Evolutionary conservation across 768 basidiomycete species (phyloP).

Genomic region (Leccinum disarticulatum): DNA sequence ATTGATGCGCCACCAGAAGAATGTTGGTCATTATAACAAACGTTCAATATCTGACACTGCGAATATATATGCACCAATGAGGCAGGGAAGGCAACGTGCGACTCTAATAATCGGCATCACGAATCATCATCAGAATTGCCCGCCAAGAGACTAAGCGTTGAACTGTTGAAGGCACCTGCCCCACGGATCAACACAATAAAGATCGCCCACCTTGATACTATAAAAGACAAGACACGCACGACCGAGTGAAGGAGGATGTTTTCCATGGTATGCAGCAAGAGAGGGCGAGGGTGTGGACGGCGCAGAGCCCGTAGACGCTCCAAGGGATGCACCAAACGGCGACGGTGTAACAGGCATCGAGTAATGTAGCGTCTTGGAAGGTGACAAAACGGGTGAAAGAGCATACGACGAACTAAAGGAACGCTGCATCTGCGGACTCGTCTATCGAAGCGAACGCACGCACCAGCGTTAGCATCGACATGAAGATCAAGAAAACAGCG

Average conservation of each 20-base stretch:
- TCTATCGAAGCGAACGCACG: slow-evolving; percentile 3
- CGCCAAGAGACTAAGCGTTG: slow-evolving; percentile 26
- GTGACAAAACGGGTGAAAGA: slow-evolving; percentile 31
- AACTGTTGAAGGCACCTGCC: slow-evolving; percentile 31
- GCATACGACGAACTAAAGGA: slow-evolving; percentile 32
- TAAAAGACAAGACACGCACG: slow-evolving; percentile 28
- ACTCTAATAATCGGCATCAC: slow-evolving; percentile 9
- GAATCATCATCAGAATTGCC: slow-evolving; percentile 32
- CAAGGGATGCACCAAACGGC: slow-evolving; percentile 37
- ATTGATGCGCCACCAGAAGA: not conserved
- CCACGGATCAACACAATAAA: not conserved
- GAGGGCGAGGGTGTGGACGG: slow-evolving; percentile 39
- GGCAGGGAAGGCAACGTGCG: not conserved
- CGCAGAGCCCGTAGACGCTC: slow-evolving; percentile 27
- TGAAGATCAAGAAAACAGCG: not conserved
- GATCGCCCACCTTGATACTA: not conserved
- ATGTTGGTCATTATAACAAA: slow-evolving; percentile 2
- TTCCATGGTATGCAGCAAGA: slow-evolving; percentile 41
- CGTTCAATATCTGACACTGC: not conserved
- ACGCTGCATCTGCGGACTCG: slow-evolving; percentile 30
- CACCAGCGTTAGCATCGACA: not conserved
- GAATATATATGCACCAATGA: slow-evolving; percentile 13
- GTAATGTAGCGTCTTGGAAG: slow-evolving; percentile 33
- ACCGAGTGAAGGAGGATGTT: slow-evolving; percentile 35
- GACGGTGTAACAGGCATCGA: slow-evolving; percentile 40